Evolutionary conservation across 2,329 filamentous ascomycete genomes (phyloP), one percentile per base, ranked within the genome.

Genomic region (Beauveria sp.): DNA sequence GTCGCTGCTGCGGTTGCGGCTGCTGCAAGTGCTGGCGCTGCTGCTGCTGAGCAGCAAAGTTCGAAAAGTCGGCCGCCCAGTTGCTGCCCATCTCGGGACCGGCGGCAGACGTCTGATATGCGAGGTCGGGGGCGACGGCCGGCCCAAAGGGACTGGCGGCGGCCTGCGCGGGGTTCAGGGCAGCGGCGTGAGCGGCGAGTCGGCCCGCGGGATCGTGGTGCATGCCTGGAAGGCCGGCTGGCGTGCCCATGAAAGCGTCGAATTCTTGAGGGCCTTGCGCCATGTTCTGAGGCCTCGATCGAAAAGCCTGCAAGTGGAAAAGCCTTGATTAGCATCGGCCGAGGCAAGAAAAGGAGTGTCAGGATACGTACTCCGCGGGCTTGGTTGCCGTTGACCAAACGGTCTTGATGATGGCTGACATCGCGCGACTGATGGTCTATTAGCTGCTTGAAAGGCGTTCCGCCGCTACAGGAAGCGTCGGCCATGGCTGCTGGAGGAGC

Each of bases 361-460:
- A 3, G 7, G 20, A 34, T 46, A 67, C 72, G 68, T 69, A 76
- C 74, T 63, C 67, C 66, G 53, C 69, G 69, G 22, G 68, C 63
- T 45, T 70, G 69, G 26, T 67, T 61, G 60, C 68, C 69, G 63
- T 72, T 68, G 57, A 73, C 65, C 20, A 76, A 66, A n/a, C 74
- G 70, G 64, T 77, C 75, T 64, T 77, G 75, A 18, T 76, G 76
- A 57, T 74, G 73, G 65, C 74, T 75, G 54, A 72, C 70, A 66
- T 78, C 76, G 50, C 73, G 72, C n/a, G 70, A 69, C 56, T 78
- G 75, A 45, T 78, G 75, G 9, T 78, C 75, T 22, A 76, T 67
- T 48, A 79, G 70, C 14, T 71, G 73, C 69, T 79, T 79, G 61
- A 79, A 77, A 42, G 77, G 76, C 54, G 74, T 75, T 2, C 72